phyloP scores from a whole-genome alignment of 2,329 filamentous ascomycete genomes.

The Paecilomyces niveus region DNA sequence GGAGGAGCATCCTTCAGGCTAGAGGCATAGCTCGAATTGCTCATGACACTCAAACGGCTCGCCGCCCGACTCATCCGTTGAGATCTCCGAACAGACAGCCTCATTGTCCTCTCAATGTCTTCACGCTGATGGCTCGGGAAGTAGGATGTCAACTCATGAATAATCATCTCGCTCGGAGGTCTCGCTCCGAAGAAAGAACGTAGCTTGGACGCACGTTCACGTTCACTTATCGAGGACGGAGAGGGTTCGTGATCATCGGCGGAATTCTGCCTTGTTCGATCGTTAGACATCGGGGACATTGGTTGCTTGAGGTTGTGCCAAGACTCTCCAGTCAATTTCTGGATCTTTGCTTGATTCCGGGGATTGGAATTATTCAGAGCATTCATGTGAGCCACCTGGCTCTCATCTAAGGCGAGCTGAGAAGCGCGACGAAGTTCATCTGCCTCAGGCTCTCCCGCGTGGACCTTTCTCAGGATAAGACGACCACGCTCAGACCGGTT shows the following conservation, averaged over 20 bases:
- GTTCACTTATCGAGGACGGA: conserved; percentile 8
- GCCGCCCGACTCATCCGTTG: conserved; percentile 87
- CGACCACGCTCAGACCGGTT: conserved; percentile 81
- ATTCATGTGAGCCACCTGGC: conserved; percentile 62
- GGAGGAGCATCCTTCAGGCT: conserved; percentile 89
- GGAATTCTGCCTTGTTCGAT: conserved; percentile 17
- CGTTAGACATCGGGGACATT: conserved; percentile 60
- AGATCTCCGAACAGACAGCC: conserved; percentile 84
- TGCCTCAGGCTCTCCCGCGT: conserved; percentile 78
- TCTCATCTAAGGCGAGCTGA: conserved; percentile 82
- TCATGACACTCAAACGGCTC: conserved; percentile 86
- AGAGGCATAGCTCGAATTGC: conserved; percentile 86
- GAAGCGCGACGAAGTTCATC: conserved; percentile 82
- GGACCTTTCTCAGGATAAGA: conserved; percentile 86
- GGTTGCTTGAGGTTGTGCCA: conserved; percentile 82
- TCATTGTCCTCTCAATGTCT: conserved; percentile 91
- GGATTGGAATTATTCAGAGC: conserved; percentile 57
- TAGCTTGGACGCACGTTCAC: conserved; percentile 31
- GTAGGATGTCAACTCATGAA: conserved; percentile 91
- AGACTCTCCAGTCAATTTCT: conserved; percentile 80
- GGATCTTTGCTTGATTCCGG: conserved; percentile 77
- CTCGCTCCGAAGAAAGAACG: conserved; percentile 78
- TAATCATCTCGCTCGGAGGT: conserved; percentile 94
- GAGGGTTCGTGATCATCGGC: conserved; percentile 21
- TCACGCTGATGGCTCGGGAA: conserved; percentile 93